phyloP scores from a whole-genome alignment of 2,329 filamentous ascomycete species.

The Colletotrichum paranaense region DNA sequence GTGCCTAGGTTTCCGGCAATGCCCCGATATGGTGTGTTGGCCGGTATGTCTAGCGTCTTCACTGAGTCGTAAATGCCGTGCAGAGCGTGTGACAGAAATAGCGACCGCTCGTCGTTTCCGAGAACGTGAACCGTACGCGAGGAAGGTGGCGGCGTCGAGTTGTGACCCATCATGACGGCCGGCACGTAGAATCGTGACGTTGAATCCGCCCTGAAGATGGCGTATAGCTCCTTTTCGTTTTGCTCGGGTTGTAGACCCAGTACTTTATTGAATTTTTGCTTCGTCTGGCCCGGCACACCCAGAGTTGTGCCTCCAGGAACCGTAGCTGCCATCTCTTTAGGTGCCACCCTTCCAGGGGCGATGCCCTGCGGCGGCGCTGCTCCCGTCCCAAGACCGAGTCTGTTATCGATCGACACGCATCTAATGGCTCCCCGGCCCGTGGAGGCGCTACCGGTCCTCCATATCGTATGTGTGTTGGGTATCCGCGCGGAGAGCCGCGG shows the following conservation, averaged over 20 bases:
- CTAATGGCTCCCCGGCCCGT: constrained; percentile 52
- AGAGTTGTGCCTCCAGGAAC: constrained; percentile 33
- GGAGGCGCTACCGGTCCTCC: constrained; percentile 51
- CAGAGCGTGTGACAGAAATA: constrained; percentile 54
- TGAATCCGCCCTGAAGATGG: constrained; percentile 37
- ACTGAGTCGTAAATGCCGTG: constrained; percentile 55
- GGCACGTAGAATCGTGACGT: constrained; percentile 46
- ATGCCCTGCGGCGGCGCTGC: constrained; percentile 22
- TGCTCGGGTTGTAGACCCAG: constrained; percentile 30
- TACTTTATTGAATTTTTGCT: constrained; percentile 16
- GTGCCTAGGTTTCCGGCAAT: constrained; percentile 40
- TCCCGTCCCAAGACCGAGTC: not conserved
- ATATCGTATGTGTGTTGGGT: constrained; percentile 50
- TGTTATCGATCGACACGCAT: constrained; percentile 40
- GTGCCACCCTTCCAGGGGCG: constrained; percentile 32
- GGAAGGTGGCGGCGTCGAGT: constrained; percentile 44
- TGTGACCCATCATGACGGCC: constrained; percentile 46
- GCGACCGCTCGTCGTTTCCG: constrained; percentile 53
- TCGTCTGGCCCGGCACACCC: constrained; percentile 16
- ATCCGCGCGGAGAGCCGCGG: constrained; percentile 58
- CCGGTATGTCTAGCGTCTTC: constrained; percentile 42
- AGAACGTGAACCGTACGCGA: constrained; percentile 55
- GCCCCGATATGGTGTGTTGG: constrained; percentile 21
- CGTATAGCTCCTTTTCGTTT: constrained; percentile 33
- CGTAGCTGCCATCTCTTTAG: constrained; percentile 40